Evolutionary conservation across 1,284 basidiomycete genomes (phyloP), one percentile per base, ranked within the genome.

Genomic region (Schizophyllum commune): DNA sequence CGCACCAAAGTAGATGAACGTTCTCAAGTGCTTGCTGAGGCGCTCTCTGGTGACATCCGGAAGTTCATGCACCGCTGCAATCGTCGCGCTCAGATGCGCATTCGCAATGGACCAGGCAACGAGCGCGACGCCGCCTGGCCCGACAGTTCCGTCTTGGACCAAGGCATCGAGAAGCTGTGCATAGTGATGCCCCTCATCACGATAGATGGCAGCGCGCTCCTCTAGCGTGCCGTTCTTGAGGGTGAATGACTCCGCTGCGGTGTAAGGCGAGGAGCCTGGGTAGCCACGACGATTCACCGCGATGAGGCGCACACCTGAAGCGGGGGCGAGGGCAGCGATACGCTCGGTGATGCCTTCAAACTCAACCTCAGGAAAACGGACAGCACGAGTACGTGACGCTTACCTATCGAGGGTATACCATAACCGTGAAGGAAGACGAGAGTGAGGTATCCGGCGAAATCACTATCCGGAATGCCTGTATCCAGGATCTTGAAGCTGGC

Each of bases 21-120:
- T 59, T 1, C 70, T 66, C 19, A 76, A 52, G 52, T 70, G 61
- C 2, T 62, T 33, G 1, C 62, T 54, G 32, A 74, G 67, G 17
- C 67, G 66, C 1, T 56, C 51, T 34, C 63, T 63, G 6, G 67
- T 62, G 9, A 62, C 63, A 1, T 34, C n/a, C 3, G 70, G 66
- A 1, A 74, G 67, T 0, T 54, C 61, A 27, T 68, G 63, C 7
- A 69, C 59, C 57, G 67, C 65, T 0, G 73, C 68, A 33, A 75
- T 62, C 2, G 72, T 65, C 2, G 73, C 62, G 27, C 70, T 51
- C 8, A 69, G 67, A 6, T 68, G 58, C 2, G 64, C 32, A 47
- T 63, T 65, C 0, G 75, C 77, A 4, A 74, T 53, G 1, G 76
- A 77, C 75, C 76, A 78, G 2, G 74, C 76, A 1, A 75, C 58